Evolutionary conservation across 805 yeast genomes (phyloP).

Genomic region (Teunomyces barrocoloradensis): DNA sequence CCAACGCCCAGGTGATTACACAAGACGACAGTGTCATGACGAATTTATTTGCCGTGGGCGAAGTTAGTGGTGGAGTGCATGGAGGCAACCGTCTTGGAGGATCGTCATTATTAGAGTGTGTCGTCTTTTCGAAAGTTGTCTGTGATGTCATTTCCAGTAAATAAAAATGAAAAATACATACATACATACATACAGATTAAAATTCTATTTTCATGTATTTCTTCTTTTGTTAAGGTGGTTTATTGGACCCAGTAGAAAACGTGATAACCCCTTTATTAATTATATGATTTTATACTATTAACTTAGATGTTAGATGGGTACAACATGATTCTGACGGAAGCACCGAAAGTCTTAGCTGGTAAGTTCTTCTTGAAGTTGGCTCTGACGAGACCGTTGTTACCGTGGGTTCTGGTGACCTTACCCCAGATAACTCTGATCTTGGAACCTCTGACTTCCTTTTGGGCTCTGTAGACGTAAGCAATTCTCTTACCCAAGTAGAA

Average conservation of each 20-base stretch:
- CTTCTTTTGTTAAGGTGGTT: neutral
- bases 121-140: constrained; percentile 54
- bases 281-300: constrained; percentile 5
- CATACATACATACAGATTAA: neutral
- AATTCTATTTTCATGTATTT: neutral
- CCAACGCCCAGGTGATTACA: constrained; percentile 15
- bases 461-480: constrained; percentile 98
- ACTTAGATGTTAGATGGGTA: constrained; percentile 99
- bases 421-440: constrained; percentile 99
- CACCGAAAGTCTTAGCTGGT: constrained; percentile 99
- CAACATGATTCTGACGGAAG: constrained; percentile 98
- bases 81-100: constrained; percentile 64
- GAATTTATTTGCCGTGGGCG: constrained; percentile 64
- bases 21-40: constrained; percentile 28
- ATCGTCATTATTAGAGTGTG: constrained; percentile 56
- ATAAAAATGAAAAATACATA: neutral
- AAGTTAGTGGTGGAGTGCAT: constrained; percentile 67
- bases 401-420: constrained; percentile 98
- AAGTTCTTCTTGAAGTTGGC: constrained; percentile 98
- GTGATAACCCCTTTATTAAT: constrained; percentile 5
- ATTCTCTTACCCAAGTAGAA: constrained; percentile 99
- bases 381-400: constrained; percentile 97
- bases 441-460: constrained; percentile 97
- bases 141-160: constrained; percentile 2
- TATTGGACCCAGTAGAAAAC: constrained; percentile 1